Evolutionary conservation across 139 green algal genomes (phyloP), one percentile per base, ranked within the genome.

Genomic region (Chlamydomonas sp.): DNA sequence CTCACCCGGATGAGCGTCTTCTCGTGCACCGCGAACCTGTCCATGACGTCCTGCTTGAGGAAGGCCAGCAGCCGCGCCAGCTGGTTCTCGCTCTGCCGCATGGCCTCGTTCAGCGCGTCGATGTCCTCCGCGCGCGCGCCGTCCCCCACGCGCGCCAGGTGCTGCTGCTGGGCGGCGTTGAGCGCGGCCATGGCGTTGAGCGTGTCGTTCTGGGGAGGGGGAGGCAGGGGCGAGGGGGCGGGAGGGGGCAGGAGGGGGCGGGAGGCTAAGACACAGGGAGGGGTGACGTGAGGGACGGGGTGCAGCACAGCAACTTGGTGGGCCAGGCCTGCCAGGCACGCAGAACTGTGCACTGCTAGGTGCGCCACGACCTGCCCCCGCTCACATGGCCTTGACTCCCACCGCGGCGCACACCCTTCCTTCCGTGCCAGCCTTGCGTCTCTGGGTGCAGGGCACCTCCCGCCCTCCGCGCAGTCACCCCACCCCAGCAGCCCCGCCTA

Each of bases 11-110:
- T 88, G 75, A 88, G 74, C 17, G 84, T 88, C 75, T 83, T 82
- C 15, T 88, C 84, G 75, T 88, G 84, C 49, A 88, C 75, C 16
- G 16, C 63, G 57, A 88, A 88, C 5, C 84, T n/a, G 75, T 88
- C 84, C 84, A 88, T 88, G 63, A 88, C 84, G 76, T 88, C 84
- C 75, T 88, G 84, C 75, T 88, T 88, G 7, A 88, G 63, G 84
- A 88, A 88, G 10, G 84, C 84, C 74, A 88, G 76, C 74, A 88
- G 63, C 58, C 84, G 74, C 16, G 84, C 84, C 75, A 88, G 84
- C 75, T 88, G 84, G 84, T 88, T 88, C 57, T 88, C 84, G 75
- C 75, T 88, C 75, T 82, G 75, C 57, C 84, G 63, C 84, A 88
- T 76, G 12, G 83, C 83, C 62, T 87, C 83, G 49, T 87, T 87